Evolutionary conservation across 768 basidiomycete species (phyloP).

Genomic region (Mycena indigotica): DNA sequence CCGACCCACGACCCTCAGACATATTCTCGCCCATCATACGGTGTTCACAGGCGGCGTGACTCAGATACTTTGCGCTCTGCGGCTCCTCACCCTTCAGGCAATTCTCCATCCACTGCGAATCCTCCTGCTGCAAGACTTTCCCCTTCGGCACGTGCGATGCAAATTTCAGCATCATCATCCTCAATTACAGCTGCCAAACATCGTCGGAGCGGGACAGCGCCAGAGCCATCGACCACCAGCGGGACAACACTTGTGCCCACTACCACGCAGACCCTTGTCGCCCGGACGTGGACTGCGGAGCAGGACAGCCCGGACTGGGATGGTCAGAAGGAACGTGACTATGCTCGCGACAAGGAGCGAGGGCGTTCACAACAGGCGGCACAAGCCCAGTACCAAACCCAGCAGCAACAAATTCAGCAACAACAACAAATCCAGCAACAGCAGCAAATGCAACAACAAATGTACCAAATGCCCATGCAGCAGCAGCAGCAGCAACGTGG

Average conservation of each 20-base stretch:
- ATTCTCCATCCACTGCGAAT: constrained; percentile 60
- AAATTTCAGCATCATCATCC: constrained; percentile 20
- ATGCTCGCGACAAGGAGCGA: constrained; percentile 30
- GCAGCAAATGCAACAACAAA: constrained; percentile 26
- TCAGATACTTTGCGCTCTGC: constrained; percentile 75
- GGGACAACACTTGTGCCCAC: constrained; percentile 33
- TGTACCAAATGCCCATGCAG: constrained; percentile 39
- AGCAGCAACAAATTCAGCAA: constrained; percentile 33
- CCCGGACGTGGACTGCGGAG: constrained; percentile 51
- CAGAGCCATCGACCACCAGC: constrained; percentile 56
- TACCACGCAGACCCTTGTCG: constrained; percentile 24
- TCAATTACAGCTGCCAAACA: constrained; percentile 44
- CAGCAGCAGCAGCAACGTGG: constrained; percentile 42
- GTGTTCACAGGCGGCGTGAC: constrained; percentile 66
- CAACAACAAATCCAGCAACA: constrained; percentile 34
- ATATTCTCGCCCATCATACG: constrained; percentile 40
- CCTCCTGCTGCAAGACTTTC: constrained; percentile 31
- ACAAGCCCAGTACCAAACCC: constrained; percentile 3
- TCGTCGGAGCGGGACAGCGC: constrained; percentile 70
- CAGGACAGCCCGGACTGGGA: constrained; percentile 40
- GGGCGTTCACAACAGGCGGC: constrained; percentile 13
- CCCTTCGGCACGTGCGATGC: constrained; percentile 30
- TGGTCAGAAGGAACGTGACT: constrained; percentile 39
- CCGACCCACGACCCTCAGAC: constrained; percentile 40
- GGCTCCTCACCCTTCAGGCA: constrained; percentile 37